Evolutionary conservation across 495 filamentous ascomycete genomes (phyloP), one percentile per base, ranked within the genome.

Genomic region (Penicillium nucicola): DNA sequence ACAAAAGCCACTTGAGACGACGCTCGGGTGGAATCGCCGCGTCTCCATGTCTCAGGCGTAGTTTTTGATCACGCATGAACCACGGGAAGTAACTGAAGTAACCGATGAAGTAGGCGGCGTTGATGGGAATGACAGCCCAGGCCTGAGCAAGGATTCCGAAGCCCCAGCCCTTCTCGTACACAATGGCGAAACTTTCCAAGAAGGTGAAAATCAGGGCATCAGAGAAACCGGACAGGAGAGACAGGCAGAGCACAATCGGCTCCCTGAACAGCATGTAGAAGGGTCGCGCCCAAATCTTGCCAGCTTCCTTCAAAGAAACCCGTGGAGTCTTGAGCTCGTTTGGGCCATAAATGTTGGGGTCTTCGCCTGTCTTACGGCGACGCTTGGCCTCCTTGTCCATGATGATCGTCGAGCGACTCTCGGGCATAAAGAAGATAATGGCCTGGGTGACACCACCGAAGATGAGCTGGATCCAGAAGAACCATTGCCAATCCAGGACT

Each of bases 151-250:
- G 70, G 3, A 74, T 68, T 11, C 71, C 72, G 55, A 87, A 89
- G 36, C 65, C 65, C 83, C 84, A 89, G 5, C 64, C 64, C 51
- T 85, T 77, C 43, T 74, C 58, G 66, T 84, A 89, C 7, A 88
- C 82, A 8, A 81, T 68, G 3, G 61, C 57, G 58, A 87, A 85
- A 5, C 80, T 81, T 61, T 88, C 80, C 43, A 88, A 77, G 70
- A 87, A 86, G 66, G 82, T 88, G 73, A 89, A 89, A 60, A 90
- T 86, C n/a, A 90, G 75, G 15, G 85, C 85, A 50, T 89, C 87
- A 36, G 78, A 81, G 72, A 89, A 88, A 20, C 87, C 87, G 33
- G 79, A 84, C 22, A 90, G 81, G 8, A 88, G 71, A 1, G 85
- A 88, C 5, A 90, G 69, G 12, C 72, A 77, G 6, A 88, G 67